Evolutionary conservation across 495 filamentous ascomycete genomes (phyloP).

Genomic region (Terfezia boudieri): DNA sequence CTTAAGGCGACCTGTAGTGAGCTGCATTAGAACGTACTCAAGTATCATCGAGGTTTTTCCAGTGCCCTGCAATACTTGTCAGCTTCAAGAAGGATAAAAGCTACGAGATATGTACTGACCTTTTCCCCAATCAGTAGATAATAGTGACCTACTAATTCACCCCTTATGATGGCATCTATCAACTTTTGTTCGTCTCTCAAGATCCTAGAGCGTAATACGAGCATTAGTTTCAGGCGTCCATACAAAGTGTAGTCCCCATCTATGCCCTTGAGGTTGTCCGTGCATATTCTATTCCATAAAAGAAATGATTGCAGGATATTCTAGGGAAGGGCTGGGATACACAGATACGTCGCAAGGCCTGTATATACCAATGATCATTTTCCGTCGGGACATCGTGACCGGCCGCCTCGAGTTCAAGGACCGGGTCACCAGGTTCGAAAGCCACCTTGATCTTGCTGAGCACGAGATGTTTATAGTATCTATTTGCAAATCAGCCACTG

Average conservation of each 20-base stretch:
- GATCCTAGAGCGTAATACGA: conserved; percentile 47
- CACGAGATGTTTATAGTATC: conserved; percentile 74
- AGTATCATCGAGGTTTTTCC: conserved; percentile 92
- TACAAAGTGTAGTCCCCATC: conserved; percentile 19
- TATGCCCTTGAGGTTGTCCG: neutral
- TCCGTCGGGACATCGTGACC: conserved; percentile 27
- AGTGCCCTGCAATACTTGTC: conserved; percentile 36
- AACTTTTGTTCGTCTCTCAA: conserved; percentile 52
- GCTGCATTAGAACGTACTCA: conserved; percentile 21
- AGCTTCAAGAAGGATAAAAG: no score
- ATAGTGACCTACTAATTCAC: conserved; percentile 51
- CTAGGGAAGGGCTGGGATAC: no score
- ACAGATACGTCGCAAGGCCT: no score
- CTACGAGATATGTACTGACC: neutral
- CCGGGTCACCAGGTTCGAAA: conserved; percentile 82
- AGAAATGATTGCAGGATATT: neutral
- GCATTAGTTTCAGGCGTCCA: conserved; percentile 27
- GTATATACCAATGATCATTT: conserved; percentile 1
- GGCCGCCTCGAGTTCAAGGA: conserved; percentile 65
- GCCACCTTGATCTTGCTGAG: conserved; percentile 79
- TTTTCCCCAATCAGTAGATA: conserved; percentile 75
- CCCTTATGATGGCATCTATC: conserved; percentile 58
- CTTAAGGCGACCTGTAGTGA: no score
- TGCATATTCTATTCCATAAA: neutral
- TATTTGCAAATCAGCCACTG: conserved; percentile 4